Conservation (phyloP, 345 rosid genomes). For the Populus pruinosa region DNA sequence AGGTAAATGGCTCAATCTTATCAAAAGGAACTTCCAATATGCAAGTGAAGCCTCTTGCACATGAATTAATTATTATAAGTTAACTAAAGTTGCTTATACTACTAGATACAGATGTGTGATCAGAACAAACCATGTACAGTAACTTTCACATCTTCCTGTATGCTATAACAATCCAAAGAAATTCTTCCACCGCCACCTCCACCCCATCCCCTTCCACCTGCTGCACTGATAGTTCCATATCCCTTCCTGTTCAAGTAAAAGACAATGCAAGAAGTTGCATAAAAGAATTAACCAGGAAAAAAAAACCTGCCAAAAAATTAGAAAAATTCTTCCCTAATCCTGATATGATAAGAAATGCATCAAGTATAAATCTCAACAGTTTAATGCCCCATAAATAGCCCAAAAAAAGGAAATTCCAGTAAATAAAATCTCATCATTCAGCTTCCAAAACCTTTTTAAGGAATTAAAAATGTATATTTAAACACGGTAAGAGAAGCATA, state of each 20-base stretch:
- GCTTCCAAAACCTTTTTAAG: background rate
- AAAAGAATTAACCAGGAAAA: background rate
- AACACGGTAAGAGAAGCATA: background rate
- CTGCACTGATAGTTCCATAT: constrained; percentile 72
- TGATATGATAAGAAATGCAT: background rate
- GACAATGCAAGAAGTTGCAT: background rate
- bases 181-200: constrained; percentile 99
- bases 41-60: constrained; percentile 22
- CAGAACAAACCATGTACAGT: constrained; percentile 80
- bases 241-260: constrained; percentile 71
- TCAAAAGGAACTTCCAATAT: background rate
- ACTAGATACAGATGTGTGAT: constrained; percentile 27
- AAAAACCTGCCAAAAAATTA: background rate
- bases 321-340: background rate
- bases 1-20: background rate
- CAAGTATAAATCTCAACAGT: constrained; percentile 2
- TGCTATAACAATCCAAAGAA: constrained; percentile 90
- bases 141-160: constrained; percentile 83
- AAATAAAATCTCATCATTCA: background rate
- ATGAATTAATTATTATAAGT: constrained; percentile 28
- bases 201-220: constrained; percentile 91
- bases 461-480: background rate
- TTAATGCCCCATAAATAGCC: background rate
- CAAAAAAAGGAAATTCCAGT: background rate
- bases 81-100: constrained; percentile 19